Evolutionary conservation across 225 moss, liverwort and hornwort species (phyloP), one percentile per base, ranked within the genome.

Genomic region (Pseudisothecium myosuroides): DNA sequence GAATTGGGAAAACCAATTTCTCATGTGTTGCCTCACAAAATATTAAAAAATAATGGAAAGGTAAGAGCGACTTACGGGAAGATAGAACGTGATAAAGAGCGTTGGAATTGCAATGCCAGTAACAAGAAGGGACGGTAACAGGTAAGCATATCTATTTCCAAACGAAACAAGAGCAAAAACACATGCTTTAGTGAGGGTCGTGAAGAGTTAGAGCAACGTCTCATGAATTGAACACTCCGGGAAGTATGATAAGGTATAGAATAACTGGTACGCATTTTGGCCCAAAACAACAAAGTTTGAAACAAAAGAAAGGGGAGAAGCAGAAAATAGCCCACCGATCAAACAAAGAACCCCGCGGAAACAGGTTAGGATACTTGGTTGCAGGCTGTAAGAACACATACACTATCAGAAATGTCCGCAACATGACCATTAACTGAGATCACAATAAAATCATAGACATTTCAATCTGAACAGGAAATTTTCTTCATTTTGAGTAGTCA

Each of bases 301-400:
- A 74, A 81, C 65, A 84, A 85, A 45, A 36, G 19, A 43, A 36
- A 29, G 60, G 60, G 72, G 21, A 64, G 54, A 64, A 72, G 36
- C 20, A 81, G 50, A 80, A 54, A 58, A 76, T 66, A 74, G 39
- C 94, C 89, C 85, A 98, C 98, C 93, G 89, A 80, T 89, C 97
- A 91, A 95, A 98, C 69, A 98, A 76, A 37, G 96, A 96, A n/a
- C 95, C 95, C 45, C 90, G 82, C 34, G 91, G 92, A 80, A 98
- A 96, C 54, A 89, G 8, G 6, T 86, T 76, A 28, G 98, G 98
- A 88, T 91, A 98, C 88, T 97, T 97, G n/a, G 79, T 32, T 65
- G 93, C 95, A 88, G 97, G 98, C 98, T 98, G 95, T 72, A 76
- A 76, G 56, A 41, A 82, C 89, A 66, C 61, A 76, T 28, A 55